Evolutionary conservation across 306 rosid species (phyloP).

Genomic region (Biancaea sappan): DNA sequence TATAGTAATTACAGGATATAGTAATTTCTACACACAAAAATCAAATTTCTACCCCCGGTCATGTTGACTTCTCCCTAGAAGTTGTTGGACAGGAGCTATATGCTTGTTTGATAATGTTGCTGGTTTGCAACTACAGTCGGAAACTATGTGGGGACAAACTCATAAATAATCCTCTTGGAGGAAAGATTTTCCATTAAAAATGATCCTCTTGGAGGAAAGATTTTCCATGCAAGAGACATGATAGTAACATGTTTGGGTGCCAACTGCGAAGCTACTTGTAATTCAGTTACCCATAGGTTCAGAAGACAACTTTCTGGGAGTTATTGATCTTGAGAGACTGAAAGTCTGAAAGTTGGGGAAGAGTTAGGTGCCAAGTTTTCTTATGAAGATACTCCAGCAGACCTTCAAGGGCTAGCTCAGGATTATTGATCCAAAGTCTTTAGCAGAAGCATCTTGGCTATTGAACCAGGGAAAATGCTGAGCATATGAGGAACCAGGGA

Average conservation of each 20-base stretch:
- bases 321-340: slow-evolving; percentile 60
- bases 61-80: slow-evolving; percentile 73
- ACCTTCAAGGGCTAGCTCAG: slow-evolving; percentile 55
- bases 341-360: slow-evolving; percentile 73
- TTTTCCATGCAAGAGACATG: slow-evolving; percentile 66
- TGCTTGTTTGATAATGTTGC: slow-evolving; percentile 75
- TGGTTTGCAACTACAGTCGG: slow-evolving; percentile 74
- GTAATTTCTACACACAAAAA: too few species aligned
- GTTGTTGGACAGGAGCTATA: slow-evolving; percentile 66
- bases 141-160: slow-evolving; percentile 76
- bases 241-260: too few species aligned
- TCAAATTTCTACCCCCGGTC: slow-evolving; percentile 74
- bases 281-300: slow-evolving; percentile 64
- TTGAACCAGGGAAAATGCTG: too few species aligned
- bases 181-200: slow-evolving; percentile 65
- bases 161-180: slow-evolving; percentile 68
- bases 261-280: slow-evolving; percentile 67
- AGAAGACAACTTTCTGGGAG: slow-evolving; percentile 62
- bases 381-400: slow-evolving; percentile 58
- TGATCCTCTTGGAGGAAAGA: slow-evolving; percentile 73
- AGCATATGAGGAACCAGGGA: too few species aligned
- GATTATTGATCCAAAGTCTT: slow-evolving; percentile 55
- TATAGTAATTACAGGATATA: too few species aligned
- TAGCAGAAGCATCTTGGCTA: too few species aligned
- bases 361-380: slow-evolving; percentile 66